Conservation (phyloP, 108 stramenopile species). For the Conticribra weissflogii region DNA sequence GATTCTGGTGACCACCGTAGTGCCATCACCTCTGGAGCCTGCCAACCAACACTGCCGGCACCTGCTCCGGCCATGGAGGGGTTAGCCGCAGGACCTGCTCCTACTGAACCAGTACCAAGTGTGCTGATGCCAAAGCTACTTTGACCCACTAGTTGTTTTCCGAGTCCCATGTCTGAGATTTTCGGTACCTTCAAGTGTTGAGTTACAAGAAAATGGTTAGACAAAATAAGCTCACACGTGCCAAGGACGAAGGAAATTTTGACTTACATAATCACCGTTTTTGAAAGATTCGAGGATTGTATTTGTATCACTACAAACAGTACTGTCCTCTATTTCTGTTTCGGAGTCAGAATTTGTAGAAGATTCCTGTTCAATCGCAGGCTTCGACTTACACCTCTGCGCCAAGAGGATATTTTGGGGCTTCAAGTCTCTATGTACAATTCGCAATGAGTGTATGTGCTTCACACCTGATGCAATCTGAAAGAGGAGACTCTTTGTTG, state of each 20-base stretch:
- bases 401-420: constrained; percentile 95
- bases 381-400: constrained; percentile 35
- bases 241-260: neutral
- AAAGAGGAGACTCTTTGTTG: constrained; percentile 61
- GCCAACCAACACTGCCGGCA: constrained; percentile 94
- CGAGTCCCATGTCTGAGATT: constrained; percentile 97
- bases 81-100: constrained; percentile 46
- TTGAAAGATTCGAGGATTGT: constrained; percentile 58
- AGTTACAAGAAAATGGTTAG: neutral
- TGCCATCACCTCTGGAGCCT: constrained; percentile 95
- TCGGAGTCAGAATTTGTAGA: constrained; percentile 34
- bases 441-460: constrained; percentile 89
- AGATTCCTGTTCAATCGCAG: constrained; percentile 10
- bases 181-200: constrained; percentile 52
- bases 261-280: constrained; percentile 62
- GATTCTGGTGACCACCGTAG: constrained; percentile 71
- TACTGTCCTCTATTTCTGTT: constrained; percentile 28
- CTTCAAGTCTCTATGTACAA: constrained; percentile 91
- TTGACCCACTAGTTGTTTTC: constrained; percentile 91
- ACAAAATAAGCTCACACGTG: too few species aligned
- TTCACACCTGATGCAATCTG: constrained; percentile 90
- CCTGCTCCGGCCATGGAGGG: constrained; percentile 73
- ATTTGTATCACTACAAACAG: constrained; percentile 43
- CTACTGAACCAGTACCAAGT: constrained; percentile 67
- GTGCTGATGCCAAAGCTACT: constrained; percentile 89